Percentiles rank a stretch among this genome's conserved stretches.
Evolutionary conservation across 1,284 basidiomycete species (phyloP).

Genomic region (Sporisorium sorghi): DNA sequence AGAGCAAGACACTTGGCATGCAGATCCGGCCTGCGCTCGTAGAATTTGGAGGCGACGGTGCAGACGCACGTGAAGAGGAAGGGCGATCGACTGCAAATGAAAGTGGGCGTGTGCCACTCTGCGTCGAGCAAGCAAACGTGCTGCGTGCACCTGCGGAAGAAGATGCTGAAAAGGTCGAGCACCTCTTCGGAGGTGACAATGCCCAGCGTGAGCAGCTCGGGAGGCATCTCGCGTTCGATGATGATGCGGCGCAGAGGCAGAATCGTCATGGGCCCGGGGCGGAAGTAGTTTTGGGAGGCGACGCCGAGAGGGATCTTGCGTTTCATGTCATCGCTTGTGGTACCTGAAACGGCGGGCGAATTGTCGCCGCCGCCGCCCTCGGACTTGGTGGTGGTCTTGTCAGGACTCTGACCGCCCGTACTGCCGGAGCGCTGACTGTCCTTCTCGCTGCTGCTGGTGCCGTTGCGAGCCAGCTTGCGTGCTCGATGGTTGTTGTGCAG

Average conservation of each 20-base stretch:
- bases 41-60: slow-evolving; percentile 91
- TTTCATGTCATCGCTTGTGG: slow-evolving; percentile 6
- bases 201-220: slow-evolving; percentile 83
- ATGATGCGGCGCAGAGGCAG: slow-evolving; percentile 78
- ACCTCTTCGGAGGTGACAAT: slow-evolving; percentile 83
- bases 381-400: slow-evolving; percentile 35
- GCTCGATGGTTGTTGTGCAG: slow-evolving; percentile 63
- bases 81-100: slow-evolving; percentile 66
- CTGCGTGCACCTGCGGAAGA: slow-evolving; percentile 72
- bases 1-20: slow-evolving; percentile 83
- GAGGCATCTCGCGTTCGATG: slow-evolving; percentile 86
- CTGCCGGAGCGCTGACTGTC: slow-evolving; percentile 42
- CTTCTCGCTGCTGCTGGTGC: slow-evolving; percentile 41
- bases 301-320: slow-evolving; percentile 75
- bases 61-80: slow-evolving; percentile 75
- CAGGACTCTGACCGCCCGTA: slow-evolving; percentile 35
- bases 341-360: slow-evolving; percentile 11
- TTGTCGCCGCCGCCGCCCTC: slow-evolving; percentile 37
- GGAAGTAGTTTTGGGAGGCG: slow-evolving; percentile 91
- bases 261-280: slow-evolving; percentile 77
- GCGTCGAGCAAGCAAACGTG: slow-evolving; percentile 64
- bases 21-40: slow-evolving; percentile 83
- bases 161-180: slow-evolving; percentile 91
- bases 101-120: slow-evolving; percentile 68
- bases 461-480: slow-evolving; percentile 26